phyloP scores from a whole-genome alignment of 441 rosid genomes.

The Croton laevigatus region DNA sequence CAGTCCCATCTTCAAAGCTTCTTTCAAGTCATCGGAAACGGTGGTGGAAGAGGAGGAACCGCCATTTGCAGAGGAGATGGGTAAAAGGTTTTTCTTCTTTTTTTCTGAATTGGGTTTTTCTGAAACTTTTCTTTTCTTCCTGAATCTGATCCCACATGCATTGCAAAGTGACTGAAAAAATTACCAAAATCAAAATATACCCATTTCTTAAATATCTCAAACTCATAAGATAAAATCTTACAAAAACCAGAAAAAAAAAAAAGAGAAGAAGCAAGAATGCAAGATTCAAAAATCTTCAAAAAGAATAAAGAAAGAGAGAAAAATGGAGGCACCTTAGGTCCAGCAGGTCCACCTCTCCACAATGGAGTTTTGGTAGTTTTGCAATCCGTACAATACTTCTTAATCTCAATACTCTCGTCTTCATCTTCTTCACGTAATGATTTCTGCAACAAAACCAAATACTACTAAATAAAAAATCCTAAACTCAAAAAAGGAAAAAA shows the following conservation, averaged over 20 bases:
- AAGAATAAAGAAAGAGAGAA: too few relatives aligned
- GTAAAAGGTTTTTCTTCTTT: slow-evolving; percentile 27
- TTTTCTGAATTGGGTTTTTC: slow-evolving; percentile 27
- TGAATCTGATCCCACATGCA: slow-evolving; percentile 87
- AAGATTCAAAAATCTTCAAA: too few relatives aligned
- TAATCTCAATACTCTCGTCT: slow-evolving; percentile 23
- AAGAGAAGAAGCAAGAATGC: too few relatives aligned
- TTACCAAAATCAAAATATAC: too few relatives aligned
- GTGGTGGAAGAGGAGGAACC: not conserved
- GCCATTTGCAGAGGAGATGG: not conserved
- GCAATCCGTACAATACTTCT: slow-evolving; percentile 63
- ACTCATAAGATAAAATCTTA: not conserved
- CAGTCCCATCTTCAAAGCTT: slow-evolving; percentile 37
- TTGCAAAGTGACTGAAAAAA: slow-evolving; percentile 76
- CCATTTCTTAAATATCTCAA: not conserved
- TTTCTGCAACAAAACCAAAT: slow-evolving; percentile 25
- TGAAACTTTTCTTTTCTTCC: slow-evolving; percentile 50
- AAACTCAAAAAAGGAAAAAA: not conserved
- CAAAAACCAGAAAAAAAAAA: too few relatives aligned
- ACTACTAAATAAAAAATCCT: not conserved
- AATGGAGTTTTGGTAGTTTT: slow-evolving; percentile 79
- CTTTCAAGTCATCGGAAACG: slow-evolving; percentile 21
- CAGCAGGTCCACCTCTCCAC: slow-evolving; percentile 95
- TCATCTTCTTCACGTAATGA: slow-evolving; percentile 25
- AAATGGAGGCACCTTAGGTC: slow-evolving; percentile 59